Evolutionary conservation across 108 stramenopile species (phyloP), one percentile per base, ranked within the genome.

Genomic region (Nannochloropsis gaditana): DNA sequence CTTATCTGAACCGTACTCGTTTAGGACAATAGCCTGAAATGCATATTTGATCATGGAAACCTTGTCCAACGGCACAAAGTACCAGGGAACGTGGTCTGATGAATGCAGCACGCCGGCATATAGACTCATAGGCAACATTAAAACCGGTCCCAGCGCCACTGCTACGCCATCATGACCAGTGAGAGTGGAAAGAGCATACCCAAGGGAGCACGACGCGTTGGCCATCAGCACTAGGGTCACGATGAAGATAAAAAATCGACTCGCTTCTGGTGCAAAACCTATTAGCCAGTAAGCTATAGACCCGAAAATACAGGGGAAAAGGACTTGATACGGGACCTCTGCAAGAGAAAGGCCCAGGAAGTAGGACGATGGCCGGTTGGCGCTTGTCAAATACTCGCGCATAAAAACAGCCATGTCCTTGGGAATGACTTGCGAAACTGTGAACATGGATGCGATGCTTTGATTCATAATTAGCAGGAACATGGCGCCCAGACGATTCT

Each of bases 141-240:
- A 83, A 79, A 87, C 79, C 73, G 84, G 84, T 19, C 87, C 87
- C 81, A 88, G 5, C 45, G 84, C 87, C 81, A 88, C 80, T 11
- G 87, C 87, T 9, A 88, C 81, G 81, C 81, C 80, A 3, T 84
- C 87, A 19, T 79, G 81, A 80, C 84, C 84, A 9, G 87, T 84
- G 41, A 88, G 21, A 5, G 87, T 84, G 3, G 87, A 88, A 9
- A 88, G 31, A 43, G 84, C 84, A 50, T 88, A 88, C 84, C 87
- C 84, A 1, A 88, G 44, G 4, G 81, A 82, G 44, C 84, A 80
- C 17, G 84, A 81, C 9, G 87, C 81, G 44, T 88, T 88, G 21
- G 87, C 9, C 21, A 84, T 82, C 11, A 88, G 19, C 15, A 84
- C 81, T n/a, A 88, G 41, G 81, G 43, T 79, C 11, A 84, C 21